Base-by-base conservation (phyloP, 768 basidiomycete species). In the Cystofilobasidium bisporidii region DNA sequence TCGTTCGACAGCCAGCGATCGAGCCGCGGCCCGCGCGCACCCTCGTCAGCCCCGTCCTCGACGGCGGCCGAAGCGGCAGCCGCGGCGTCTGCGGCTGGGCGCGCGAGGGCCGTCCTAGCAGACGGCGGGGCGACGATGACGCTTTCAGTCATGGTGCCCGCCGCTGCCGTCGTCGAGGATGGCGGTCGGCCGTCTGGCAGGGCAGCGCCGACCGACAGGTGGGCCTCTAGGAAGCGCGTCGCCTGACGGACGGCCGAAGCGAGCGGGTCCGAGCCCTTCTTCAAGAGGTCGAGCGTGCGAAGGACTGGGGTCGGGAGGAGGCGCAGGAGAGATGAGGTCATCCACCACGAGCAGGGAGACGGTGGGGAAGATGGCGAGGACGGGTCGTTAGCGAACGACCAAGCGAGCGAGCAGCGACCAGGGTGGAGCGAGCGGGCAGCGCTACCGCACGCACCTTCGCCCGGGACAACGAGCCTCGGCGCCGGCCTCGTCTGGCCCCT, bases 251-350 rank as follows among this genome's bases (percentile, higher is more conserved):
- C 91, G 32, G 86, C 85, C 74, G 88, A 84, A 0, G 91, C 89
- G 15, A 91, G 81, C 0, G 83, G 78, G 32, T 82, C 87, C 0
- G 86, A 85, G 0, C 91, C 91, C 75, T 94, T 96, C 82, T 96
- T 96, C 73, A 94, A 83, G 1, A 93, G 79, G 74, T 96, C 92
- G 2, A 96, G 82, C 0, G 91, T 93, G 73, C 91, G 93, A 32
- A 96, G 81, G 12, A 87, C 91, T 94, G 61, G 62, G 41, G n/a
- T n/a, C n/a, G 38, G 63, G 36, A n/a, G 17, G 26, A 24, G 32
- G 26, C 28, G n/a, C n/a, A n/a, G n/a, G n/a, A n/a, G n/a, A n/a
- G n/a, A n/a, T n/a, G n/a, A 57, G 4, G 43, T 15, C 5, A 22
- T 5, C 17, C 43, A 43, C 10, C 53, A 38, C 14, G 40, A 47